phyloP scores from a whole-genome alignment of 352 stramenopile genomes.

The Globisporangium nagaii region DNA sequence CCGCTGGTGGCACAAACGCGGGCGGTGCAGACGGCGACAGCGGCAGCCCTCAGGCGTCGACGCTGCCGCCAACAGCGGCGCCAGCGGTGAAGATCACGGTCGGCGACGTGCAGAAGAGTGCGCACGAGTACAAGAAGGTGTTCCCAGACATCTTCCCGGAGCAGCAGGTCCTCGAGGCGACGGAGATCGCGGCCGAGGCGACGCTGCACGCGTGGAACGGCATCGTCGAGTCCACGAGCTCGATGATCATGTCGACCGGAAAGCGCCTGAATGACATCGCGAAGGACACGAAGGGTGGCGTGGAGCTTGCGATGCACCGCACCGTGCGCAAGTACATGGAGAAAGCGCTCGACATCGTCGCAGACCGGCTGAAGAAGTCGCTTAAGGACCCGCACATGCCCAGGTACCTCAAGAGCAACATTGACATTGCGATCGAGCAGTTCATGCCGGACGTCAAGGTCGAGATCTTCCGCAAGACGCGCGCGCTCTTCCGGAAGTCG shows the following conservation, averaged over 20 bases:
- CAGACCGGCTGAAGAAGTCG: conserved; percentile 59
- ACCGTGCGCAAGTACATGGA: conserved; percentile 75
- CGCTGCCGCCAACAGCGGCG: background rate
- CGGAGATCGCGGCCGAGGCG: conserved; percentile 37
- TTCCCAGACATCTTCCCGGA: conserved; percentile 78
- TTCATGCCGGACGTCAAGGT: conserved; percentile 88
- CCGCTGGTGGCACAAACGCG: background rate
- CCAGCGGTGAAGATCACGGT: conserved; percentile 28
- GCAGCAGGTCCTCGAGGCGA: conserved; percentile 52
- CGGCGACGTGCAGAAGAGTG: conserved; percentile 66
- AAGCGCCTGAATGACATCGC: conserved; percentile 83
- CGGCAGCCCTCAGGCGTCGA: background rate
- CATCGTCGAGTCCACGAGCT: conserved; percentile 70
- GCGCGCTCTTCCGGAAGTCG: conserved; percentile 57
- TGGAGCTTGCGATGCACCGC: conserved; percentile 76
- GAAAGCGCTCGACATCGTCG: conserved; percentile 72
- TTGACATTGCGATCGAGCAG: conserved; percentile 79
- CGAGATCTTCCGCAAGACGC: conserved; percentile 83
- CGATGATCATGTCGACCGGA: conserved; percentile 72
- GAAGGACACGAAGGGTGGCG: conserved; percentile 78
- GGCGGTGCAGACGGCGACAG: background rate
- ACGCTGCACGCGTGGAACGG: conserved; percentile 41
- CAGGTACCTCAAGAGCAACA: conserved; percentile 74
- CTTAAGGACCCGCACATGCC: conserved; percentile 86
- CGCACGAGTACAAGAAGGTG: conserved; percentile 76